A percentile compares a stretch with the other conserved stretches of the same genome.
Evolutionary conservation across 1,284 basidiomycete species (phyloP).

Genomic region (Heterobasidion irregulare): DNA sequence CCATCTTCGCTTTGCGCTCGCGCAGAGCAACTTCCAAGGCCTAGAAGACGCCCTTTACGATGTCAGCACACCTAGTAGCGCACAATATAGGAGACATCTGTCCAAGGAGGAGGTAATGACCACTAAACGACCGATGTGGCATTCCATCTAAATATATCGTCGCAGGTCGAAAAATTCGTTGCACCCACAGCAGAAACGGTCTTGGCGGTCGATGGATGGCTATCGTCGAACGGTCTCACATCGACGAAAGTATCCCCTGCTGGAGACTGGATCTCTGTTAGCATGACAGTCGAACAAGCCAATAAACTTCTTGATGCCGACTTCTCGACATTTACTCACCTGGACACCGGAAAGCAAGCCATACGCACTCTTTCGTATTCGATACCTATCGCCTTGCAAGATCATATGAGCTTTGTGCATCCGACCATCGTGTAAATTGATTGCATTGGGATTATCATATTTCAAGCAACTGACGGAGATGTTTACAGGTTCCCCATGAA

Average conservation of each 20-base stretch:
- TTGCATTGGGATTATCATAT: background rate
- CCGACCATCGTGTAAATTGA: background rate
- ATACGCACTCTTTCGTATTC: background rate
- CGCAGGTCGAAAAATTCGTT: conserved; percentile 25
- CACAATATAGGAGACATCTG: conserved; percentile 21
- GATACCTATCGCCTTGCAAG: conserved; percentile 13
- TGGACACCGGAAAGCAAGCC: background rate
- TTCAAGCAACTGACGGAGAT: background rate
- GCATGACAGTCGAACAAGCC: conserved; percentile 20
- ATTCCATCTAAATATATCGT: conserved; percentile 13
- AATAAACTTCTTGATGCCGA: conserved; percentile 9
- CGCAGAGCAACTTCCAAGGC: conserved; percentile 17
- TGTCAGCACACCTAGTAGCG: conserved; percentile 19
- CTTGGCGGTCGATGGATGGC: conserved; percentile 21
- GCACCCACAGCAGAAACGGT: conserved; percentile 21
- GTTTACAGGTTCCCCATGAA: conserved; percentile 3
- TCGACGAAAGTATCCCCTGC: conserved; percentile 14
- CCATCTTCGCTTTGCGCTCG: conserved; percentile 17
- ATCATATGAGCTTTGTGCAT: background rate
- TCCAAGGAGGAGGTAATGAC: conserved; percentile 18
- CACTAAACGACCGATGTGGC: conserved; percentile 10
- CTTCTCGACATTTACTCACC: background rate
- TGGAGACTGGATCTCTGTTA: conserved; percentile 16
- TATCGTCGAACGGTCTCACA: conserved; percentile 19
- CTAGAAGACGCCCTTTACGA: conserved; percentile 20